Base-by-base conservation (phyloP, 345 rosid species). In the Streptanthus diversifolius region DNA sequence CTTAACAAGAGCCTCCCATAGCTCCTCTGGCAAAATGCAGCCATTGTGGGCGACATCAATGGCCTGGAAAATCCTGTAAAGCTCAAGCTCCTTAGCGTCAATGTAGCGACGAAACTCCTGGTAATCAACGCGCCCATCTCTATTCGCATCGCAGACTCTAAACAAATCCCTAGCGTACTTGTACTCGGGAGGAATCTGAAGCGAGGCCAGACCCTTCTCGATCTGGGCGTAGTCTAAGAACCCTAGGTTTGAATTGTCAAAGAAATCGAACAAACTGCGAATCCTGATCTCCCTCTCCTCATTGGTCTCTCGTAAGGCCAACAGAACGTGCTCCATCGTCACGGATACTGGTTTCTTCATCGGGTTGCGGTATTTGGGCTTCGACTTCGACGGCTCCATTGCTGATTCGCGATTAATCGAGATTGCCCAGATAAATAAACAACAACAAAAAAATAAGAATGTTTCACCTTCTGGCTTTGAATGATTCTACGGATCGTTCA, bases 1-100 rank as follows among this genome's bases (percentile, higher is more conserved):
- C 71, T 81, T 85, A 52, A 91, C 87, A 73, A 95, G 95, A 15
- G 95, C 97, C 68, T 95, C 91, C 87, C 83, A 95, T 0, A 91
- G 87, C 88, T 95, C 96, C 68, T 91, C 97, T 0, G 97, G 97
- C 80, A 91, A 77, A 85, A 95, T 95, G 88, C 93, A 95, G 4
- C 99, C 96, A 67, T 80, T 89, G 66, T 89, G 99, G 36, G 81
- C 91, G 5, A 90, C 96, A 79, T 90, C 96, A 71, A 90, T 90
- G 8, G 89, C 85, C 59, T 87, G 88, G 51, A 90, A 90, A 25
- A 90, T 90, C 83, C 84, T 68, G 66, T 90, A 90, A 48, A 90
- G 82, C 82, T 90, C 96, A 40, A 90, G 83, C 88, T 90, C 93
- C 76, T 90, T 87, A 55, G 75, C 88, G 21, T 95, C 97, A 90